Conservation (phyloP, 139 green algal species). For the Mesotaenium endlicherianum region DNA sequence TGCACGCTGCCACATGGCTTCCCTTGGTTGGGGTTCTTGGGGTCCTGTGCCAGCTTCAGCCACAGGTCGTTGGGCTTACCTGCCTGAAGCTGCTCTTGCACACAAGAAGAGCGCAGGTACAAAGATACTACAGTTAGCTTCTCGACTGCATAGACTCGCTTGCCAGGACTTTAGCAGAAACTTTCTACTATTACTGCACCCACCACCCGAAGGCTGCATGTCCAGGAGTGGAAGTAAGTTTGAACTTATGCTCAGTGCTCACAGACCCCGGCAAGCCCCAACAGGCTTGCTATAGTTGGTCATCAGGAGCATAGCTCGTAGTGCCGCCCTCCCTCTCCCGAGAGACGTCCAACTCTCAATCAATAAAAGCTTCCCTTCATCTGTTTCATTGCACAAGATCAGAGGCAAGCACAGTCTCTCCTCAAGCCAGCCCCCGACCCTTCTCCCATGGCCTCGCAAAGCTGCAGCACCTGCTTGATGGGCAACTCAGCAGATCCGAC, state of each 20-base stretch:
- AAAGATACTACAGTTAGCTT: background rate
- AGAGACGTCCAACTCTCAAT: slow-evolving; percentile 1
- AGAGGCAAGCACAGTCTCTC: background rate
- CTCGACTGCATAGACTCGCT: background rate
- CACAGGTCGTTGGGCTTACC: slow-evolving; percentile 31
- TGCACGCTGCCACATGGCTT: background rate
- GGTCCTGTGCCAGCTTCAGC: slow-evolving; percentile 13
- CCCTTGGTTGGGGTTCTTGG: background rate
- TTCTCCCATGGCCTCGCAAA: background rate
- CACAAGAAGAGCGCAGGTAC: background rate
- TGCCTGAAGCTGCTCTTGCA: background rate
- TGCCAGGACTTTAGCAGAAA: background rate
- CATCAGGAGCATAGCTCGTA: background rate
- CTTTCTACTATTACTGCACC: background rate
- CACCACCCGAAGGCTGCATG: background rate
- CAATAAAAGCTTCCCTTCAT: background rate
- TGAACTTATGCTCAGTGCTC: too few species aligned
- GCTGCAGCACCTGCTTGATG: background rate
- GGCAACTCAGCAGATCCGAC: background rate
- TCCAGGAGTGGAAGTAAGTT: too few species aligned
- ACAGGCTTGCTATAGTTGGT: too few species aligned
- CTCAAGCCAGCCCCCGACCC: background rate
- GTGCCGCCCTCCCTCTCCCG: background rate
- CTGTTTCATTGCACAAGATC: background rate
- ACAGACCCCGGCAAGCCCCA: too few species aligned